Percentiles rank a stretch among this genome's conserved stretches.
Evolutionary conservation across 495 filamentous ascomycete species (phyloP).

Genomic region (Friedmanniomyces simplex): DNA sequence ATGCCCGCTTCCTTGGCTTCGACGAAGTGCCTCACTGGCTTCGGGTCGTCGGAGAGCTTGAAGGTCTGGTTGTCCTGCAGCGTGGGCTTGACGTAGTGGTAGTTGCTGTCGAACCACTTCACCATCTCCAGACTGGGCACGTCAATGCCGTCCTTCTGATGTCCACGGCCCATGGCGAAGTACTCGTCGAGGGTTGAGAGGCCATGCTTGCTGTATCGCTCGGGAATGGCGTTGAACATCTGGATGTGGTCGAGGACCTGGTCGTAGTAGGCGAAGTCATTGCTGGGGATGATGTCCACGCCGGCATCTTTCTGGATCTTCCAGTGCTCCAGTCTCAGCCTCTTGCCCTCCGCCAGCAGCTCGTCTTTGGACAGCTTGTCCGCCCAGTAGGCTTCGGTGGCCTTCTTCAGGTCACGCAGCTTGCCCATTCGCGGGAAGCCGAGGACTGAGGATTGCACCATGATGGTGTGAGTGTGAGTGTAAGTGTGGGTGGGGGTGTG

Average conservation of each 20-base stretch:
- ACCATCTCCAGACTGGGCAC: conserved; percentile 97
- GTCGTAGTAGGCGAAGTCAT: conserved; percentile 98
- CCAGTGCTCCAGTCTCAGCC: conserved; percentile 93
- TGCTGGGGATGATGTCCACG: conserved; percentile 94
- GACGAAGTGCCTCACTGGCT: conserved; percentile 85
- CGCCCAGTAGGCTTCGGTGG: conserved; percentile 93
- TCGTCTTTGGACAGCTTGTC: conserved; percentile 83
- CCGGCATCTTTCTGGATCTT: conserved; percentile 97
- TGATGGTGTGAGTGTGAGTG: conserved; percentile 8
- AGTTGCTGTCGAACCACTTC: conserved; percentile 99
- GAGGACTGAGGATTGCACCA: conserved; percentile 47
- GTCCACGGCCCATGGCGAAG: conserved; percentile 98
- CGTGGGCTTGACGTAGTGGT: conserved; percentile 99
- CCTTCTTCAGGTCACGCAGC: conserved; percentile 99
- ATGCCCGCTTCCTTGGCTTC: conserved; percentile 97
- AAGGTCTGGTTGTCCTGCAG: conserved; percentile 92
- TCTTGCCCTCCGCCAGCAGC: conserved; percentile 86
- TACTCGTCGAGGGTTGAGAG: conserved; percentile 86
- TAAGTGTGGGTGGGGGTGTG: not conserved
- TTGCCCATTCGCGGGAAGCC: conserved; percentile 92
- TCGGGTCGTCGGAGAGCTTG: conserved; percentile 75
- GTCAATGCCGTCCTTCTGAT: conserved; percentile 85
- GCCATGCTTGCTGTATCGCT: conserved; percentile 77
- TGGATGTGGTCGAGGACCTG: conserved; percentile 98
- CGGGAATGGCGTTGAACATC: conserved; percentile 86